A percentile compares a stretch with the other conserved stretches of the same genome.
phyloP scores from a whole-genome alignment of 768 basidiomycete genomes.

The Gloeopeniophorella convolvens region DNA sequence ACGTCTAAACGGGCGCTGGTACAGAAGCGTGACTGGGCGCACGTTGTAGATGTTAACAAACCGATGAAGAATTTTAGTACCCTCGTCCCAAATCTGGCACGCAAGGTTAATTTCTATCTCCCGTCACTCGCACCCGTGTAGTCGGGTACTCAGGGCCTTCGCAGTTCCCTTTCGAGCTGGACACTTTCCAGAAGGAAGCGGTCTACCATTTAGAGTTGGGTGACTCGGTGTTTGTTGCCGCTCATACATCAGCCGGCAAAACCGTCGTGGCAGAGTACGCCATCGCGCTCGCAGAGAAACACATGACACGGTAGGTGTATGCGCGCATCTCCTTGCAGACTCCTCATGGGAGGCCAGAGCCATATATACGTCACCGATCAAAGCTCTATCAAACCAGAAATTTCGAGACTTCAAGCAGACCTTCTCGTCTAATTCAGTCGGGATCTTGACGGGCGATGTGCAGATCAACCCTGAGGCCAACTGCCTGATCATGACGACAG shows the following conservation, averaged over 20 bases:
- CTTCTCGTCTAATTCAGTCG: slow-evolving; percentile 85
- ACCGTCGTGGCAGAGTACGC: slow-evolving; percentile 99
- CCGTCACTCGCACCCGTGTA: not conserved
- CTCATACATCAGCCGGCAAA: slow-evolving; percentile 99
- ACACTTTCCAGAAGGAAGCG: slow-evolving; percentile 98
- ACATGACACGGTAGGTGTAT: slow-evolving; percentile 85
- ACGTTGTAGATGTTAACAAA: slow-evolving; percentile 89
- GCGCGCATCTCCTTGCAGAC: not conserved
- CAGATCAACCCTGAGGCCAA: slow-evolving; percentile 98
- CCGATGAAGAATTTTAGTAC: slow-evolving; percentile 85
- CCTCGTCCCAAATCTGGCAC: slow-evolving; percentile 95
- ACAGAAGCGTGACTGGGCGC: slow-evolving; percentile 94
- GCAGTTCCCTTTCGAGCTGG: slow-evolving; percentile 97
- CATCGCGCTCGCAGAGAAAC: slow-evolving; percentile 91
- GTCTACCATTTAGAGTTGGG: slow-evolving; percentile 97
- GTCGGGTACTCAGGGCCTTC: not conserved
- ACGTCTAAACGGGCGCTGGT: slow-evolving; percentile 39
- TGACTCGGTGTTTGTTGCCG: slow-evolving; percentile 98
- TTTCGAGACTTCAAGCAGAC: slow-evolving; percentile 98
- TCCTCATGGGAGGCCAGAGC: slow-evolving; percentile 47
- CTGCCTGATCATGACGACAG: slow-evolving; percentile 97
- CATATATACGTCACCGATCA: slow-evolving; percentile 98
- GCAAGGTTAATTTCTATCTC: slow-evolving; percentile 48
- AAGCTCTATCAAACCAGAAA: slow-evolving; percentile 97
- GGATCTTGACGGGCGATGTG: slow-evolving; percentile 96